phyloP scores from a whole-genome alignment of 805 yeast genomes.

The Saccharomyces kudriavzevii region DNA sequence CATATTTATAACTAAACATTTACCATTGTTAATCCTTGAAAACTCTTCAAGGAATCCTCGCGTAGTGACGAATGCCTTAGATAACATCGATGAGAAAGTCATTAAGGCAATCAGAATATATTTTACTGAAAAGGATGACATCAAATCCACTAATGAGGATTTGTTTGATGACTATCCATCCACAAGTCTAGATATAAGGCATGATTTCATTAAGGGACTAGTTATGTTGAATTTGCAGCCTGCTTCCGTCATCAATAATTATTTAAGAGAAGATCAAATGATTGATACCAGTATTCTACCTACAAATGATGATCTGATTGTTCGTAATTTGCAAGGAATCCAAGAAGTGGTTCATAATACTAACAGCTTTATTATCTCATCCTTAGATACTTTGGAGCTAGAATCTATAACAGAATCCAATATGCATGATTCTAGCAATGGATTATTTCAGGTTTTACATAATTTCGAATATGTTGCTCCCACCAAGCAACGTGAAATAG shows the following conservation, averaged over 20 bases:
- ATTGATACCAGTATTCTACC: conserved; percentile 30
- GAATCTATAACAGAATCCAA: conserved; percentile 33
- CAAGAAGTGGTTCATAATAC: conserved; percentile 29
- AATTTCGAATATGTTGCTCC: conserved; percentile 41
- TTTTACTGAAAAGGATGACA: conserved; percentile 30
- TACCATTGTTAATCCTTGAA: conserved; percentile 39
- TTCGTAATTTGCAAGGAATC: conserved; percentile 28
- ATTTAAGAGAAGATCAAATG: conserved; percentile 35
- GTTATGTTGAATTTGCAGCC: conserved; percentile 35
- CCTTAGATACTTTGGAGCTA: conserved; percentile 22
- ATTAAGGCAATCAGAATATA: conserved; percentile 28
- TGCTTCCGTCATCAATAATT: conserved; percentile 26
- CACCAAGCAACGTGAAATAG: conserved; percentile 38
- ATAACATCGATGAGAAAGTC: conserved; percentile 25
- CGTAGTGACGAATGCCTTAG: conserved; percentile 20
- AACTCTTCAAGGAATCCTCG: conserved; percentile 22
- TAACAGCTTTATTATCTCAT: conserved; percentile 18
- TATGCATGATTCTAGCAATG: conserved; percentile 48
- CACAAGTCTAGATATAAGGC: conserved; percentile 40
- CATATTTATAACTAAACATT: conserved; percentile 37
- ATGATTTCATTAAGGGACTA: conserved; percentile 42
- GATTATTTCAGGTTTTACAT: conserved; percentile 42
- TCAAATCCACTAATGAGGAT: conserved; percentile 36
- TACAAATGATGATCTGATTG: conserved; percentile 29
- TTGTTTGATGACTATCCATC: conserved; percentile 45